Percentiles rank a stretch among this genome's conserved stretches.
Evolutionary conservation across 352 stramenopile genomes (phyloP).

Genomic region (Phytophthora capsici): DNA sequence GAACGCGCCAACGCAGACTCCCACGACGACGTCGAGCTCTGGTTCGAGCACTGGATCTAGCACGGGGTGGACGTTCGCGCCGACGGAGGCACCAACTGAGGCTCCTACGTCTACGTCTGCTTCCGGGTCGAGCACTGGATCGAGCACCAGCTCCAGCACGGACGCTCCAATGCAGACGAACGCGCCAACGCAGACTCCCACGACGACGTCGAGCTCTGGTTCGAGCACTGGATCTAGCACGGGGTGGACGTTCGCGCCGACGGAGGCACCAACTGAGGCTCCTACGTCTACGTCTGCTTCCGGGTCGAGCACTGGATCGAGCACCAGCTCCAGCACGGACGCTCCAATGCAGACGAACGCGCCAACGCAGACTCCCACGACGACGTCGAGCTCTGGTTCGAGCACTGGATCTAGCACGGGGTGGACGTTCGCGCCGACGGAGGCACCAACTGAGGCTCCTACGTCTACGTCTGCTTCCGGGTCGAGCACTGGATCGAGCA

Average conservation of each 20-base stretch:
- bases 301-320: too few relatives aligned
- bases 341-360: neutral
- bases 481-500: too few relatives aligned
- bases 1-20: neutral
- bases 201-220: too few relatives aligned
- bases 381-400: neutral
- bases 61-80: neutral
- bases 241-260: too few relatives aligned
- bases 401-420: neutral
- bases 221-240: too few relatives aligned
- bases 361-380: neutral
- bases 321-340: too few relatives aligned
- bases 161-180: neutral
- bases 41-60: neutral
- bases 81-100: neutral
- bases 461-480: too few relatives aligned
- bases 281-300: too few relatives aligned
- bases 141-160: neutral
- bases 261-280: too few relatives aligned
- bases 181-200: neutral
- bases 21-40: neutral
- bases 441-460: neutral
- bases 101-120: neutral
- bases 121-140: neutral
- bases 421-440: neutral